Conservation (phyloP, 352 stramenopile species). For the Phytophthora quininea region DNA sequence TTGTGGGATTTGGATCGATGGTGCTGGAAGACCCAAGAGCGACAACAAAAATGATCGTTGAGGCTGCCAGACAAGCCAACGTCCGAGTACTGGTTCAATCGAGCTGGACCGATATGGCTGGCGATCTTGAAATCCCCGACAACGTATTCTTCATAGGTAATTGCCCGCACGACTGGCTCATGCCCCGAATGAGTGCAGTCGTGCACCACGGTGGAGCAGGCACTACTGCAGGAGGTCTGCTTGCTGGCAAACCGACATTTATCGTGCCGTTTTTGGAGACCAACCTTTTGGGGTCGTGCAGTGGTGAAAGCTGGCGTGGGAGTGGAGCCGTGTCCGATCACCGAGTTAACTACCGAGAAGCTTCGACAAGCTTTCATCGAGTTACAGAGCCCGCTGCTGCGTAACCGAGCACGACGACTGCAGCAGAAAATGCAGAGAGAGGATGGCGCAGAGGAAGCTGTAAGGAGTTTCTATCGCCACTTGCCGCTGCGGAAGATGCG, state of each 20-base stretch:
- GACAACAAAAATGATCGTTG: conserved; percentile 81
- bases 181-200: conserved; percentile 85
- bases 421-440: conserved; percentile 68
- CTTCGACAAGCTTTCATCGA: conserved; percentile 72
- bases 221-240: conserved; percentile 88
- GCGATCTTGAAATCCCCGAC: conserved; percentile 40
- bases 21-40: conserved; percentile 82
- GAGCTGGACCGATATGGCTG: conserved; percentile 79
- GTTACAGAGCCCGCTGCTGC: conserved; percentile 57
- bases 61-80: conserved; percentile 57
- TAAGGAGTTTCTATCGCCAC: conserved; percentile 85
- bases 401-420: conserved; percentile 49
- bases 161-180: conserved; percentile 90
- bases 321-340: conserved; percentile 82
- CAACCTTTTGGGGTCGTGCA: conserved; percentile 94
- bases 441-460: conserved; percentile 77
- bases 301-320: conserved; percentile 83
- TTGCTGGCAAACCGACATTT: conserved; percentile 91
- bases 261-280: conserved; percentile 96
- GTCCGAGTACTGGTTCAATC: conserved; percentile 89
- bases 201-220: conserved; percentile 82
- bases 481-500: conserved; percentile 85
- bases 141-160: conserved; percentile 67
- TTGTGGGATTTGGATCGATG: conserved; percentile 94
- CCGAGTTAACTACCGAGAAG: conserved; percentile 77